These are phyloP conservation scores for Collybia sordida DNA, from an alignment of 768 basidiomycete species.

Conservation along the genomic window DNA sequence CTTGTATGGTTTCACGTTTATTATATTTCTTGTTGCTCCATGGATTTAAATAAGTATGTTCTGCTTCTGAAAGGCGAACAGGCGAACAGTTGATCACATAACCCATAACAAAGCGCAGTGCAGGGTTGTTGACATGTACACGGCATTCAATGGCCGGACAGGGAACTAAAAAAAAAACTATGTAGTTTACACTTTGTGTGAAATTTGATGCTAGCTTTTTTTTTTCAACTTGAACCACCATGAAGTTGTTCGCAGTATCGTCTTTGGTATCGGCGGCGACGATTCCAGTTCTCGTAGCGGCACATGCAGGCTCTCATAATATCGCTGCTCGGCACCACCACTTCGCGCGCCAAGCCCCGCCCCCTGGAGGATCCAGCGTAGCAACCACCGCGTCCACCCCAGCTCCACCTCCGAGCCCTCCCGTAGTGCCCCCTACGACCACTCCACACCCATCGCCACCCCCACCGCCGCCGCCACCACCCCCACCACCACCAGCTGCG, in stretches of 20 bases:
- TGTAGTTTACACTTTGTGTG: too few relatives aligned
- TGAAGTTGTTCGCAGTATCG: slow-evolving; percentile 31
- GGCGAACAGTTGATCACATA: too few relatives aligned
- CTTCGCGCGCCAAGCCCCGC: slow-evolving; percentile 28
- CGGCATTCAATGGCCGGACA: too few relatives aligned
- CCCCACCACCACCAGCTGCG: neutral
- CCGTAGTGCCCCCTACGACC: slow-evolving; percentile 4
- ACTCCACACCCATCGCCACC: slow-evolving; percentile 7
- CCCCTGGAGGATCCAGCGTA: slow-evolving; percentile 5
- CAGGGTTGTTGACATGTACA: too few relatives aligned
- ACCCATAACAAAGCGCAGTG: too few relatives aligned
- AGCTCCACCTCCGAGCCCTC: slow-evolving; percentile 4
- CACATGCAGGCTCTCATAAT: slow-evolving; percentile 23
- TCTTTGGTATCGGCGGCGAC: slow-evolving; percentile 29
- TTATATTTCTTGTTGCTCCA: too few relatives aligned
- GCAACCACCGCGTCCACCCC: slow-evolving; percentile 4
- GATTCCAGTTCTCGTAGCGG: slow-evolving; percentile 42
- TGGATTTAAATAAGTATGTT: too few relatives aligned
- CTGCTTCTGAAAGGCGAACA: too few relatives aligned
- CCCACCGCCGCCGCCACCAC: slow-evolving; percentile 8
- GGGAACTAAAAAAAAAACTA: too few relatives aligned
- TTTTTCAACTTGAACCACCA: slow-evolving; percentile 16
- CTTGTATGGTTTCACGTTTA: too few relatives aligned
- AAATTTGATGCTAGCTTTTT: neutral
- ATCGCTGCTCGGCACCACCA: slow-evolving; percentile 17